Conservation (phyloP, 805 yeast genomes). For the Candida verbasci region DNA sequence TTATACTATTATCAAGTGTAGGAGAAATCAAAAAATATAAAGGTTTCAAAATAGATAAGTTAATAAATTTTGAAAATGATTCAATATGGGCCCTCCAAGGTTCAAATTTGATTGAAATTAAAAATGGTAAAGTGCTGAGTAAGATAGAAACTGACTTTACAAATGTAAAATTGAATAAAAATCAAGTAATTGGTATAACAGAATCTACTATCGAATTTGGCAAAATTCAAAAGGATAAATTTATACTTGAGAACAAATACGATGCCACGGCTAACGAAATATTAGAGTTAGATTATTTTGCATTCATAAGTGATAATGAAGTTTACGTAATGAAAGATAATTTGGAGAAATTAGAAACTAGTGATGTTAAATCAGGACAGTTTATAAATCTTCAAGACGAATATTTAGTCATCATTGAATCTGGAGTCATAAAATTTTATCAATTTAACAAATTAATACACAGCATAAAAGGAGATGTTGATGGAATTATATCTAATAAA, state of each 20-base stretch:
- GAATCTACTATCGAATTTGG: constrained; percentile 1
- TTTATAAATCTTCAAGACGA: background rate
- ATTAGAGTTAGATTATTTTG: constrained; percentile 4
- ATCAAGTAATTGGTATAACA: background rate
- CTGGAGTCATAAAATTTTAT: background rate
- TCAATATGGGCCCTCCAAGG: background rate
- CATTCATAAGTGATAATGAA: background rate
- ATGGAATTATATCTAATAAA: background rate
- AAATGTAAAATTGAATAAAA: background rate
- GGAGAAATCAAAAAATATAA: constrained; percentile 1
- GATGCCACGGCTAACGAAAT: no score
- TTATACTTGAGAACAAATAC: constrained; percentile 4
- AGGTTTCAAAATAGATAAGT: background rate
- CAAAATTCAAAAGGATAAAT: constrained; percentile 1
- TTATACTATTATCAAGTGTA: background rate
- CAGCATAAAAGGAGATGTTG: background rate
- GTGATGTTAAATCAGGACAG: constrained; percentile 1
- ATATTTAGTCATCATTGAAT: constrained; percentile 1
- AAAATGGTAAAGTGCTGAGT: background rate
- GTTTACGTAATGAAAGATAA: background rate
- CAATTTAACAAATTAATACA: background rate
- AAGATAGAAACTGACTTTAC: background rate
- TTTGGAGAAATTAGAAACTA: background rate
- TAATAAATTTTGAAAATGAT: constrained; percentile 1
- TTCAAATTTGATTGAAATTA: background rate